Evolutionary conservation across 345 rosid species (phyloP), one percentile per base, ranked within the genome.

Genomic region (Pistacia integerrima): DNA sequence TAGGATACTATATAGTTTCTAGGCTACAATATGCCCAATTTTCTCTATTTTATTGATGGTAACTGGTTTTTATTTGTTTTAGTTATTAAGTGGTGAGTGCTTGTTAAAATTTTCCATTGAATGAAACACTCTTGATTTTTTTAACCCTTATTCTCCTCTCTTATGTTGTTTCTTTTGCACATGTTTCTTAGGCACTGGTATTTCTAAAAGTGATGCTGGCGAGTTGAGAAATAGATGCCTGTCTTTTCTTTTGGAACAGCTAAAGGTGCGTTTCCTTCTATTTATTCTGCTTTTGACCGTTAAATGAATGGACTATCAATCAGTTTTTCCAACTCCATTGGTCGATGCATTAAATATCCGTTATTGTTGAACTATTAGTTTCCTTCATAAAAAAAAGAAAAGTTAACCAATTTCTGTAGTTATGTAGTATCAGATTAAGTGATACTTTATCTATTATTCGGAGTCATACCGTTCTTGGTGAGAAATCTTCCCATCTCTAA

Each of bases 211-310:
- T 72, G 96, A 92, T 46, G 89, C 96, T 75, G 79, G 70, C 73
- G 81, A 84, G 72, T 79, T 93, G 77, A 89, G 92, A 75, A 85
- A 86, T 77, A 86, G 81, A 78, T 89, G 97, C 82, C 77, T 95
- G 56, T 78, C 83, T 78, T 93, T 90, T 74, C 91, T 94, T 73
- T 70, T 86, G 78, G 88, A 87, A 74, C 83, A 87, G 65, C 76
- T 91, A 41, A 52, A 85, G 97, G 97, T 92, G 76, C 52, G 69
- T 64, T 81, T 60, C 8, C 16, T 70, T 65, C 44, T 46, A 25
- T 62, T 3, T 16, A 2, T 64, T 65, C 59, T 70, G 49, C 3
- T 13, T 48, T 2, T 35, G 52, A 8, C 61, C 56, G 64, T 25
- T 30, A 35, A 35, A 2, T 63, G 44, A 36, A 52, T 63, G 62